phyloP scores from a whole-genome alignment of 2,329 filamentous ascomycete species.

The Diaporthe sp. region DNA sequence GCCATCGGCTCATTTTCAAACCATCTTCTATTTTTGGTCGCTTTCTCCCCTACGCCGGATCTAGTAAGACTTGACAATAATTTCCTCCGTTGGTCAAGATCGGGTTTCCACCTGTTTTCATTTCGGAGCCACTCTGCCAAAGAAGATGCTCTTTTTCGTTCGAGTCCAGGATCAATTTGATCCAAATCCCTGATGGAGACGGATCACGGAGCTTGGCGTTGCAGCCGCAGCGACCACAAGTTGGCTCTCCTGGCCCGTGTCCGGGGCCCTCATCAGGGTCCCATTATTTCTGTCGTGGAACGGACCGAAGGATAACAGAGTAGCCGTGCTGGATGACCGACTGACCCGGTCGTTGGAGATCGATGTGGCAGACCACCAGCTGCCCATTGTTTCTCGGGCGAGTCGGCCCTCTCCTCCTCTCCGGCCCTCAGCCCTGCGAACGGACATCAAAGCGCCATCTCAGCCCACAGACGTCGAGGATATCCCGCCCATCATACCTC shows the following conservation, averaged over 20 bases:
- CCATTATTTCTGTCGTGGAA: conserved; percentile 32
- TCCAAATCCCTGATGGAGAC: neutral
- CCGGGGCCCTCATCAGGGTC: conserved; percentile 16
- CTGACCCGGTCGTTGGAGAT: conserved; percentile 11
- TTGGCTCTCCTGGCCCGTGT: conserved; percentile 30
- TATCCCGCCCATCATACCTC: conserved; percentile 7
- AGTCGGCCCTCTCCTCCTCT: neutral
- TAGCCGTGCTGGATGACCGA: conserved; percentile 5
- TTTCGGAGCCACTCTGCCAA: neutral
- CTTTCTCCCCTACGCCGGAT: neutral
- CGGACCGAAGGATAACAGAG: conserved; percentile 17
- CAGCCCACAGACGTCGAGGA: conserved; percentile 32
- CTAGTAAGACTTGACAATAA: conserved; percentile 4
- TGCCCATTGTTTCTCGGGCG: conserved; percentile 28
- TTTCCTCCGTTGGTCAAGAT: neutral
- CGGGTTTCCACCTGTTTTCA: neutral
- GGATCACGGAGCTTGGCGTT: conserved; percentile 11
- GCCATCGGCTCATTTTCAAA: conserved; percentile 13
- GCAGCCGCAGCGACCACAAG: conserved; percentile 25
- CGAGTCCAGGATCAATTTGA: neutral
- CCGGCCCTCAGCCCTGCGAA: conserved; percentile 31
- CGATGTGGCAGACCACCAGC: conserved; percentile 26
- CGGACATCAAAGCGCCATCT: conserved; percentile 26
- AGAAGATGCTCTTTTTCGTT: neutral
- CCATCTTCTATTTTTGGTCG: conserved; percentile 17